Evolutionary conservation across 495 filamentous ascomycete genomes (phyloP), one percentile per base, ranked within the genome.

Genomic region (Xylaria curta): DNA sequence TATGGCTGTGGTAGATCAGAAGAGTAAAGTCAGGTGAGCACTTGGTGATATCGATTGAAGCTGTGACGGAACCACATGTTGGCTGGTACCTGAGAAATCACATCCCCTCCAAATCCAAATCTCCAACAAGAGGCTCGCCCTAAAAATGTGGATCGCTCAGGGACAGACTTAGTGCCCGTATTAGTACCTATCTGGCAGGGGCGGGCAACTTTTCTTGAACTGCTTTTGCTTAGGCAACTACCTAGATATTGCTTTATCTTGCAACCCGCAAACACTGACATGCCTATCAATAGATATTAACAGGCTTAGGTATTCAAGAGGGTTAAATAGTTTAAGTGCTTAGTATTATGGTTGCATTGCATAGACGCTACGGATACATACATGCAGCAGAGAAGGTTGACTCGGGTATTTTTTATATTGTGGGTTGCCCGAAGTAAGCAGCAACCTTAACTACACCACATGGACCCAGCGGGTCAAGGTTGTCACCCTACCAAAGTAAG

Each of bases 1-100:
- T 59, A 40, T 49, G 59, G 40, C 36, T 33, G 54, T 49, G 56
- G 66, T 7, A 69, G 66, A 49, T 31, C 33, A 58, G 24, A 58
- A 58, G 36, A 46, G 53, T 42, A 12, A 46, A 61, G 56, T 47
- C 66, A 60, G 40, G 66, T 68, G 49, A 44, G 66, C 36, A 2
- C 12, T 47, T 24, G 42, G 3, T 47, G 66, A 60, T 61, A 28
- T 44, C 36, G 28, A 69, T 59, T 53, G 63, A 66, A 53, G 63
- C 66, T 44, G 66, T 60, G 66, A 69, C 24, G 28, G 66, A 60
- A 49, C 44, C 66, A 58, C 51, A 59, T 17, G 33, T 44, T 42
- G n/a, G n/a, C n/a, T n/a, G 60, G n/a, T 44, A 63, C 60, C 60
- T 10, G 38, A 63, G 60, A 42, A 63, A 63, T 28, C 10, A 10